Evolutionary conservation across 2,329 filamentous ascomycete genomes (phyloP).

Genomic region (Trichoderma koningii): DNA sequence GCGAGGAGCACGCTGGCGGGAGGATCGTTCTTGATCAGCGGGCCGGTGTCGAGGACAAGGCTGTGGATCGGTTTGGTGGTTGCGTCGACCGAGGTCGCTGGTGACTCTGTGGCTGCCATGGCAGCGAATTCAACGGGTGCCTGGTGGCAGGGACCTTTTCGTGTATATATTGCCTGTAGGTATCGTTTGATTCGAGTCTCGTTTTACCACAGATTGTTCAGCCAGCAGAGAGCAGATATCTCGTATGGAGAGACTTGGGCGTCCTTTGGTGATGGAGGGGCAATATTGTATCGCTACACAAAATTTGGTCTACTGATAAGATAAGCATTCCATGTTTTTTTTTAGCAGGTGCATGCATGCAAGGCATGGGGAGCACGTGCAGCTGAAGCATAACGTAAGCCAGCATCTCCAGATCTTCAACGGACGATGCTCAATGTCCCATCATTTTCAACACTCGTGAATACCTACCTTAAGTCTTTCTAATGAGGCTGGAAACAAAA

Average conservation of each 20-base stretch:
- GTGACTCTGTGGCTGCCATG: constrained; percentile 34
- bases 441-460: no score
- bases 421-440: no score
- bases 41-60: constrained; percentile 86
- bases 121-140: background rate
- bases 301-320: constrained; percentile 27
- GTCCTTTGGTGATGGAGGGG: constrained; percentile 25
- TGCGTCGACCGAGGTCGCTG: constrained; percentile 25
- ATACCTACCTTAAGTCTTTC: no score
- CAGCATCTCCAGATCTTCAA: background rate
- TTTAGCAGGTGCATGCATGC: background rate
- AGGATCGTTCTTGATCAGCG: constrained; percentile 91
- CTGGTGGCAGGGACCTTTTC: no score
- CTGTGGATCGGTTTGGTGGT: constrained; percentile 75
- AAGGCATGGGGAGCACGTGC: constrained; percentile 4
- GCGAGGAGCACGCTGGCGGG: constrained; percentile 78
- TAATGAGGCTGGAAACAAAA: no score
- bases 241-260: background rate
- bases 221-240: background rate
- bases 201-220: background rate
- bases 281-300: constrained; percentile 23
- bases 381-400: background rate
- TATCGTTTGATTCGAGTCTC: background rate
- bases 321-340: constrained; percentile 21
- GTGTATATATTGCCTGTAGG: background rate